Percentiles rank a stretch among this genome's conserved stretches.
Conservation (phyloP, 805 yeast genomes). For the Barnettozyma californica region DNA sequence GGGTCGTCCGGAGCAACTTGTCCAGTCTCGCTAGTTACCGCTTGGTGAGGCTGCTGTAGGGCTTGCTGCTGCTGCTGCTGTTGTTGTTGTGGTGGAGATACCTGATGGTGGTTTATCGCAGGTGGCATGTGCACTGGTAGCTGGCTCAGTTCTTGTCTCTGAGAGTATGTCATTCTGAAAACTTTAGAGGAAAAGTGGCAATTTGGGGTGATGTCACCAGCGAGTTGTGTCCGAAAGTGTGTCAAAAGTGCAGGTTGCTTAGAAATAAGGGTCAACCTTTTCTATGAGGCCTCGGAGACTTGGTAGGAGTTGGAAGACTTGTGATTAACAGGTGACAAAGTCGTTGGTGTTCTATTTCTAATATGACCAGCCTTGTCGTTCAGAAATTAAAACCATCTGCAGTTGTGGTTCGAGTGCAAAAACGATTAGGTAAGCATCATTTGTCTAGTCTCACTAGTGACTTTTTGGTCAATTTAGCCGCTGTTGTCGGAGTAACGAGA, state of each 20-base stretch:
- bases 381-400: no score
- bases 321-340: background rate
- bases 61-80: background rate
- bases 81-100: background rate
- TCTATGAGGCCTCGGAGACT: background rate
- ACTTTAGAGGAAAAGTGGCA: background rate
- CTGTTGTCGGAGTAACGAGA: no score
- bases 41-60: background rate
- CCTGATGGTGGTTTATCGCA: background rate
- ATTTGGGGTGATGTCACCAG: background rate
- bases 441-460: no score
- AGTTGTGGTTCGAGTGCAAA: no score
- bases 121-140: background rate
- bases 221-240: background rate
- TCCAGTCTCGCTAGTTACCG: background rate
- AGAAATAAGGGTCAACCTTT: background rate
- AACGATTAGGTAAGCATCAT: no score
- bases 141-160: background rate
- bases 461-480: no score
- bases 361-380: no score
- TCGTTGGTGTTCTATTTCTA: background rate
- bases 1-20: constrained; percentile 5
- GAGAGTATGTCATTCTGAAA: background rate
- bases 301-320: background rate
- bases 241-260: background rate